Evolutionary conservation across 2,329 filamentous ascomycete genomes (phyloP).

Genomic region (Alternaria triticina): DNA sequence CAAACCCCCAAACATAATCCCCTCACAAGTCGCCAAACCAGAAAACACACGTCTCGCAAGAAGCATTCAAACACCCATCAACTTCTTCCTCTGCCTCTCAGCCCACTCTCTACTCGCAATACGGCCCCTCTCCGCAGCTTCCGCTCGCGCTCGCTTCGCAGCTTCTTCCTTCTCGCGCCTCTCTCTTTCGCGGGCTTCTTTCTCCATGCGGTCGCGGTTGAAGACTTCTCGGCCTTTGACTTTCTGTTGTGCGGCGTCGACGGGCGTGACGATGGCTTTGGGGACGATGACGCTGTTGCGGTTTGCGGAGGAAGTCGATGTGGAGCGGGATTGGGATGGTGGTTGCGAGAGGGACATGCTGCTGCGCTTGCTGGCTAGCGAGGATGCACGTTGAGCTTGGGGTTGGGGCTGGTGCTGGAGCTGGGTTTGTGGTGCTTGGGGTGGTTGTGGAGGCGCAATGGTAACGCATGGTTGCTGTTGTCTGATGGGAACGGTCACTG

Average conservation of each 20-base stretch:
- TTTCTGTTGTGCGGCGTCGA: conserved; percentile 39
- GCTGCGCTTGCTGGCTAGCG: conserved; percentile 29
- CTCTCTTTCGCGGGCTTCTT: conserved; percentile 49
- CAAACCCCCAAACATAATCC: not conserved
- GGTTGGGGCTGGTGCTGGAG: not conserved
- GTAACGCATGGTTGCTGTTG: conserved; percentile 44
- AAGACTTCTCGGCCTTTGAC: conserved; percentile 56
- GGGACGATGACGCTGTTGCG: conserved; percentile 31
- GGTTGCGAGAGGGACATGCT: conserved; percentile 28
- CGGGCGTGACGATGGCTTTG: conserved; percentile 37
- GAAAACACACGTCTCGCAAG: not conserved
- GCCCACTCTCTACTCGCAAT: conserved; percentile 57
- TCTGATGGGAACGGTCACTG: conserved; percentile 54
- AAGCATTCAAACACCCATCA: conserved; percentile 20
- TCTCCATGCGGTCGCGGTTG: conserved; percentile 52
- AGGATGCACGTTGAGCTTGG: conserved; percentile 19
- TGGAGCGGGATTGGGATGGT: conserved; percentile 24
- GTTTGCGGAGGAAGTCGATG: conserved; percentile 30
- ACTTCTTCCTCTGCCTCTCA: conserved; percentile 54
- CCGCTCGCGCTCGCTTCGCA: conserved; percentile 53
- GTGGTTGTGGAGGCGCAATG: conserved; percentile 18
- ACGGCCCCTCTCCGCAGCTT: conserved; percentile 55
- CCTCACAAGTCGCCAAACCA: not conserved
- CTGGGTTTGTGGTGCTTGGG: conserved; percentile 10
- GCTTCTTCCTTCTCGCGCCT: conserved; percentile 57